Percentiles rank a stretch among this genome's conserved stretches.
Evolutionary conservation across 164 flowering plant genomes (phyloP).

Genomic region (Liriodendron chinense): DNA sequence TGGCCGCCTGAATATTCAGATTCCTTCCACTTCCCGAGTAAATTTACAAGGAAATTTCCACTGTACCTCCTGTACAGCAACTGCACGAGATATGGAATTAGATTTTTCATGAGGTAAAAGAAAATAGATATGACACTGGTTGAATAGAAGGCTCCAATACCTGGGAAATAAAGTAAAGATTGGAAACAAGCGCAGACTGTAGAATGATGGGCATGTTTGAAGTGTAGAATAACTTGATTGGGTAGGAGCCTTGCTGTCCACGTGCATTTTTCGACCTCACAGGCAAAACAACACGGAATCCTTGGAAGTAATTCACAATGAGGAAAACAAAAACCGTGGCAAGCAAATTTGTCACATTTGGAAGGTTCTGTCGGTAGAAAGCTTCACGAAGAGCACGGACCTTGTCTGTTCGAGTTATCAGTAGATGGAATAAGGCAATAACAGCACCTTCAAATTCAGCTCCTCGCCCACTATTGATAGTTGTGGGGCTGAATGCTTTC

Average conservation of each 20-base stretch:
- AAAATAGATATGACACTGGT: not conserved
- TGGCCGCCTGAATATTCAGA: constrained; percentile 52
- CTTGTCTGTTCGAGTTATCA: constrained; percentile 43
- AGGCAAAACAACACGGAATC: constrained; percentile 55
- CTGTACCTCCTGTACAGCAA: constrained; percentile 46
- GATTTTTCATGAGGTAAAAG: not conserved
- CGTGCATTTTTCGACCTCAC: constrained; percentile 53
- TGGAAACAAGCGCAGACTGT: constrained; percentile 56
- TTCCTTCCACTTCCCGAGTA: constrained; percentile 52
- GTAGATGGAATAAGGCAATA: constrained; percentile 44
- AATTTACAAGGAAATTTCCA: constrained; percentile 50
- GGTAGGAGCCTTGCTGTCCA: constrained; percentile 58
- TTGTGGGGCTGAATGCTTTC: constrained; percentile 57
- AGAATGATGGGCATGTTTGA: constrained; percentile 62
- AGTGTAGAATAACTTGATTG: constrained; percentile 58
- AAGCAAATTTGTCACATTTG: constrained; percentile 42
- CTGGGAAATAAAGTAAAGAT: constrained; percentile 57
- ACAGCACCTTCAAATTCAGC: constrained; percentile 55
- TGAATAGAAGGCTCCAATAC: constrained; percentile 13
- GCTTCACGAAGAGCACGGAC: constrained; percentile 48
- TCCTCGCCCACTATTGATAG: constrained; percentile 46
- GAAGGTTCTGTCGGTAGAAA: constrained; percentile 47
- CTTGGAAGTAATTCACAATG: constrained; percentile 52
- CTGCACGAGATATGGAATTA: constrained; percentile 19
- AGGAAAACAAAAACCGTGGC: constrained; percentile 47